phyloP scores from a whole-genome alignment of 148 eudicot genomes.

The Polygonum maritimum region DNA sequence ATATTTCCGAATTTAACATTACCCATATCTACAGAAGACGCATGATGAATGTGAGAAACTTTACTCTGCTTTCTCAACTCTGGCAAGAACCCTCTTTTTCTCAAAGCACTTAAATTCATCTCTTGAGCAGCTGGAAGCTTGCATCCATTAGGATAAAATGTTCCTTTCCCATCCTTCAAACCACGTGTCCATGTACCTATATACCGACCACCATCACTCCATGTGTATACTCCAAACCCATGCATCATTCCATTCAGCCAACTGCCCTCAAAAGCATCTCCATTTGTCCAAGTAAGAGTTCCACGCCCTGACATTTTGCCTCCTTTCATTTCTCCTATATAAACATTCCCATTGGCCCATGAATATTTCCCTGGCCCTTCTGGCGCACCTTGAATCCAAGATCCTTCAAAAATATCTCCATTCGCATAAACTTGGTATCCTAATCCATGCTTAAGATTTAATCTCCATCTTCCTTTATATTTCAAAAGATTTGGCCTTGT shows the following conservation, averaged over 20 bases:
- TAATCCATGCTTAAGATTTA: constrained; percentile 87
- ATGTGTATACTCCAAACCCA: constrained; percentile 87
- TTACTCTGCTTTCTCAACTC: constrained; percentile 63
- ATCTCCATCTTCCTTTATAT: constrained; percentile 80
- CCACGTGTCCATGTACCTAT: constrained; percentile 98
- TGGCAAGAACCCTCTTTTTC: constrained; percentile 82
- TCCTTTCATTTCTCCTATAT: constrained; percentile 85
- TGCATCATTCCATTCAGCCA: constrained; percentile 89
- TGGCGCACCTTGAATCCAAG: constrained; percentile 86
- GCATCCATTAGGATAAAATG: constrained; percentile 72
- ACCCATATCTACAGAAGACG: constrained; percentile 63
- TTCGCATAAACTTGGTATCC: constrained; percentile 74
- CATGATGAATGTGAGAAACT: constrained; percentile 75
- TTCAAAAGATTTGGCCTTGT: constrained; percentile 40
- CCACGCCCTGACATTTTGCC: constrained; percentile 92
- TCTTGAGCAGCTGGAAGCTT: constrained; percentile 58
- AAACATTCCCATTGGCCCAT: constrained; percentile 79
- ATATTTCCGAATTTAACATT: constrained; percentile 39
- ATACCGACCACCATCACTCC: constrained; percentile 85
- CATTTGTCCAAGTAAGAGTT: constrained; percentile 78
- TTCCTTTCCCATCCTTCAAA: constrained; percentile 90
- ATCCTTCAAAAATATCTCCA: constrained; percentile 81
- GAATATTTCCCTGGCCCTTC: constrained; percentile 93
- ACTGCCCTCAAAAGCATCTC: constrained; percentile 82
- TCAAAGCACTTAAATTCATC: constrained; percentile 62